phyloP scores from a whole-genome alignment of 352 stramenopile genomes.

The Plasmopara muralis region DNA sequence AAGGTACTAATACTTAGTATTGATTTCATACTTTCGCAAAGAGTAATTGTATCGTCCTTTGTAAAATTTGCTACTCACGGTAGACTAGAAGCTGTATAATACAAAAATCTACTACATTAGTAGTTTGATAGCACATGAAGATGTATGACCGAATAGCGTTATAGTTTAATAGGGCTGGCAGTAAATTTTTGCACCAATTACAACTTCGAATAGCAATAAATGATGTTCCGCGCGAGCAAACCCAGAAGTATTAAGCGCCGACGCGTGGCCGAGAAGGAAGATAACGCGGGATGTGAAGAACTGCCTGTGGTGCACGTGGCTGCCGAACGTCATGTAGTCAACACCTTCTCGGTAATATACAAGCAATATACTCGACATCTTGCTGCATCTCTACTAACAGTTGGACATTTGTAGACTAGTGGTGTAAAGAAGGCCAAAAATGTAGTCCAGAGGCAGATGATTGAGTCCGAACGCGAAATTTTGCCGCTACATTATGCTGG shows the following conservation, averaged over 20 bases:
- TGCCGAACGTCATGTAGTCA: slow-evolving; percentile 8
- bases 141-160: too few relatives aligned
- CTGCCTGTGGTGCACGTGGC: slow-evolving; percentile 3
- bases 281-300: slow-evolving; percentile 12
- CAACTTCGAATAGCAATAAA: too few relatives aligned
- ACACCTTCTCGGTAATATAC: slow-evolving; percentile 13
- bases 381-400: background rate
- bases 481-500: slow-evolving; percentile 74
- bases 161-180: too few relatives aligned
- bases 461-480: slow-evolving; percentile 70
- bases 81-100: too few relatives aligned
- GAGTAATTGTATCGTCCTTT: too few relatives aligned
- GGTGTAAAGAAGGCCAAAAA: slow-evolving; percentile 52
- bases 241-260: slow-evolving; percentile 46
- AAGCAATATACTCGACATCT: background rate
- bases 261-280: slow-evolving; percentile 34
- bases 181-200: too few relatives aligned
- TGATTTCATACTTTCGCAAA: too few relatives aligned
- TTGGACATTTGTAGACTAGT: slow-evolving; percentile 31
- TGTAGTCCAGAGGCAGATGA: slow-evolving; percentile 43
- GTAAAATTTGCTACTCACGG: too few relatives aligned
- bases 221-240: slow-evolving; percentile 40
- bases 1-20: too few relatives aligned
- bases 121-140: too few relatives aligned
- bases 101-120: too few relatives aligned